A percentile compares a stretch with the other conserved stretches of the same genome.
Conservation (phyloP, 257 asterid species). For the Solanum arcanum region DNA sequence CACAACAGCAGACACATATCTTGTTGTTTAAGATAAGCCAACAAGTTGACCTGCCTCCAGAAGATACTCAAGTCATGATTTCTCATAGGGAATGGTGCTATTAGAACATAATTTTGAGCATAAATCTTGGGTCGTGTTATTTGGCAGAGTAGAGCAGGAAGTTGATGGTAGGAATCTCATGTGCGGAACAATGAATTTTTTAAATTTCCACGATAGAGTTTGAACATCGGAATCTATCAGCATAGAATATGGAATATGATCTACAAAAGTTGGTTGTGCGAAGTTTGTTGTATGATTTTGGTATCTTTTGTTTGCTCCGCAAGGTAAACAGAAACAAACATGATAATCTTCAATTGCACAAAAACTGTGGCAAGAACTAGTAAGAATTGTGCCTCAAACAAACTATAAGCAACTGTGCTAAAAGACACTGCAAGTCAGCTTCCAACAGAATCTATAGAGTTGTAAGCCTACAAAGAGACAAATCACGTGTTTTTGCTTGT, state of each 20-base stretch:
- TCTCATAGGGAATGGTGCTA: neutral
- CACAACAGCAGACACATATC: neutral
- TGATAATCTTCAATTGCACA: neutral
- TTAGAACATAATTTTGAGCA: neutral
- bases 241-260: neutral
- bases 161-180: neutral
- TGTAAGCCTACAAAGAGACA: neutral
- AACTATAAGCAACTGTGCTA: neutral
- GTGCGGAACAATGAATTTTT: neutral
- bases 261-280: neutral
- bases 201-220: neutral
- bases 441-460: neutral
- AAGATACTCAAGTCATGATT: neutral
- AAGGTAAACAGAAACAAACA: neutral
- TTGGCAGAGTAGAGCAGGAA: neutral
- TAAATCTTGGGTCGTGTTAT: neutral
- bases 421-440: neutral
- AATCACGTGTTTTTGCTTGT: neutral
- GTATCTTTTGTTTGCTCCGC: neutral
- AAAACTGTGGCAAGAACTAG: neutral
- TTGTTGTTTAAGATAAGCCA: neutral
- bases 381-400: neutral
- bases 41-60: neutral
- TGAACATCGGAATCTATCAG: neutral
- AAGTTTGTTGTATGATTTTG: neutral